phyloP scores from a whole-genome alignment of 768 basidiomycete species.

The Collybia nuda region DNA sequence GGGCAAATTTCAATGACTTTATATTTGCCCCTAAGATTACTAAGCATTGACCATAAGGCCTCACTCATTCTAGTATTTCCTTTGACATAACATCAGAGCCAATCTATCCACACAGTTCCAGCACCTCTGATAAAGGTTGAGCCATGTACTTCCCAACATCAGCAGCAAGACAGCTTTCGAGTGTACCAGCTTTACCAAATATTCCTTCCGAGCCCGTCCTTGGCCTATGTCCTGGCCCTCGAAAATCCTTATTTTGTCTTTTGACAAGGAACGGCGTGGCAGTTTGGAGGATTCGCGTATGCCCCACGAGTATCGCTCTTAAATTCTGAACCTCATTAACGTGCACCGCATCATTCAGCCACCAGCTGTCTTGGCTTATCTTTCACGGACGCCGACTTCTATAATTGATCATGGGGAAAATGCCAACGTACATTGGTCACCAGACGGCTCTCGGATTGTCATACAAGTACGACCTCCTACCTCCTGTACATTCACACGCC shows the following conservation, averaged over 20 bases:
- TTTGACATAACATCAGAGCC: too few species aligned
- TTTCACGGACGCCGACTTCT: conserved; percentile 76
- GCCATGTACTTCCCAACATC: conserved; percentile 87
- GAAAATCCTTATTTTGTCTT: conserved; percentile 77
- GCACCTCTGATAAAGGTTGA: conserved; percentile 5
- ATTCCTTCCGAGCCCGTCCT: conserved; percentile 58
- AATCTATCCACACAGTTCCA: too few species aligned
- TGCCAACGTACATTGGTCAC: conserved; percentile 72
- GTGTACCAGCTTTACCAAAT: conserved; percentile 67
- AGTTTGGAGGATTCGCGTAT: conserved; percentile 81
- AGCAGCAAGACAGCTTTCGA: conserved; percentile 71
- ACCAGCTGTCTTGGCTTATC: conserved; percentile 65
- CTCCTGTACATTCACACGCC: not conserved
- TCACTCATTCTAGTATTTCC: too few species aligned
- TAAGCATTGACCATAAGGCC: too few species aligned
- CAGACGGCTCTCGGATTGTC: conserved; percentile 76
- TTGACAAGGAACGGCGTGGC: conserved; percentile 71
- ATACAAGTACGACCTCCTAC: conserved; percentile 60
- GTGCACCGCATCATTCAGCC: conserved; percentile 43
- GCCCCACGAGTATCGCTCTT: conserved; percentile 22
- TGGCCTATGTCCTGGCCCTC: conserved; percentile 60
- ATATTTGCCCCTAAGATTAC: too few species aligned
- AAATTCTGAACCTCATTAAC: too few species aligned
- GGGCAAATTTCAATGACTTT: too few species aligned
- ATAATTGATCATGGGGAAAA: conserved; percentile 86